Evolutionary conservation across 768 basidiomycete species (phyloP), one percentile per base, ranked within the genome.

Genomic region (Mycena rosella): DNA sequence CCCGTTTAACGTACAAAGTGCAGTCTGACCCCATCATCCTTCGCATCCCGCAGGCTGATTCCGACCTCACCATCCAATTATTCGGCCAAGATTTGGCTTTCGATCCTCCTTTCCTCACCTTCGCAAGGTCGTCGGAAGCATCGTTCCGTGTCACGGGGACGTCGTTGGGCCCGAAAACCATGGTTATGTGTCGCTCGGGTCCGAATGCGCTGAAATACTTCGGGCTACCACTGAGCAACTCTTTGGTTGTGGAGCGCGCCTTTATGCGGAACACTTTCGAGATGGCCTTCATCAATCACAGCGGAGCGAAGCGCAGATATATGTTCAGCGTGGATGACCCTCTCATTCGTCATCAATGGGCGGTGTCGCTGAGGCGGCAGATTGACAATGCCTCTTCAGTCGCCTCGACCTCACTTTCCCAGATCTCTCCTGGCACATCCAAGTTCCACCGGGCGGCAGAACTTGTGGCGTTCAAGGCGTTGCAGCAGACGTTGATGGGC

Each of bases 191-290:
- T 76, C 89, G 96, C 52, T 87, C 90, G 49, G 96, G 98, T 1
- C 84, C 88, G 24, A 95, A 95, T 77, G 95, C 96, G 3, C 84
- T 91, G 49, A 84, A 88, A 61, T 99, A 98, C 77, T 82, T 89
- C 2, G 92, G 93, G 30, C 82, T 99, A 34, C 93, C 96, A 18
- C 82, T 92, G 60, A 95, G 91, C 76, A 91, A 87, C 72, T 84
- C 89, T 7, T 83, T 99, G 73, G 84, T 87, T 24, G 90, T 97
- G 66, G 96, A 97, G 75, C 91, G 96, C 22, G 91, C 95, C 0
- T 98, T 98, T 81, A 98, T 98, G 97, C 89, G 91, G 65, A 93
- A 98, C 76, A 98, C 96, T 0, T 96, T 99, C 85, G 95, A 98
- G 77, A 80, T 98, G 36, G 91, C 95, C 2, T 98, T 99, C 81